phyloP scores from a whole-genome alignment of 2,329 filamentous ascomycete species.

The Metarhizium rileyi region DNA sequence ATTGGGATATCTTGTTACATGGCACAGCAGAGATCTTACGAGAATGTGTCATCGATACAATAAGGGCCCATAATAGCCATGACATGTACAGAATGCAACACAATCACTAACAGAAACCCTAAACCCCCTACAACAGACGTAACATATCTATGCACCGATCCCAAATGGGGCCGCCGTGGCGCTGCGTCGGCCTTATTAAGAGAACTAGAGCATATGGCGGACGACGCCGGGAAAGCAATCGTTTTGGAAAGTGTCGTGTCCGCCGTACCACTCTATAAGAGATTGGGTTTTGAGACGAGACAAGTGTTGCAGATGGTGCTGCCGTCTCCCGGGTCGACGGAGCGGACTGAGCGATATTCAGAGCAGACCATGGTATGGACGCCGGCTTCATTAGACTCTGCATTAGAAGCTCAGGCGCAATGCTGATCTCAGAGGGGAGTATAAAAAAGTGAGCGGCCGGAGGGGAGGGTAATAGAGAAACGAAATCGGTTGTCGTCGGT shows the following conservation, averaged over 20 bases:
- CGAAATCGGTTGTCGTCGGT: not conserved
- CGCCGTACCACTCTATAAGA: constrained; percentile 28
- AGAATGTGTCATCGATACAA: not conserved
- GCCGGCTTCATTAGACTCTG: not conserved
- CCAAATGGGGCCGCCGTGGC: constrained; percentile 23
- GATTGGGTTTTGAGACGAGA: constrained; percentile 23
- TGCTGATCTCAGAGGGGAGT: not conserved
- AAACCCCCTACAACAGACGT: constrained; percentile 16
- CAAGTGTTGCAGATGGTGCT: constrained; percentile 26
- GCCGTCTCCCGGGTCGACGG: constrained; percentile 17
- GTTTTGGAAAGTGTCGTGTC: constrained; percentile 30
- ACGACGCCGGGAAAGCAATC: constrained; percentile 21
- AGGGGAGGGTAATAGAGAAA: not conserved
- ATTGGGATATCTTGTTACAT: not conserved
- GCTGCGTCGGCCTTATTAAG: constrained; percentile 24
- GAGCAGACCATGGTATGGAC: constrained; percentile 25
- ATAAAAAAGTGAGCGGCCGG: not conserved
- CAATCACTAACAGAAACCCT: not conserved
- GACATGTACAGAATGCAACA: constrained; percentile 6
- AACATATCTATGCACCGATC: constrained; percentile 30
- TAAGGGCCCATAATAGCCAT: not conserved
- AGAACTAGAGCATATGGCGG: constrained; percentile 23
- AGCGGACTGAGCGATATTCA: constrained; percentile 23
- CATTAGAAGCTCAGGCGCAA: not conserved
- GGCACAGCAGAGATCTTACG: not conserved